A percentile compares a stretch with the other conserved stretches of the same genome.
Evolutionary conservation across 345 rosid genomes (phyloP).

Genomic region (Aethionema arabicum): DNA sequence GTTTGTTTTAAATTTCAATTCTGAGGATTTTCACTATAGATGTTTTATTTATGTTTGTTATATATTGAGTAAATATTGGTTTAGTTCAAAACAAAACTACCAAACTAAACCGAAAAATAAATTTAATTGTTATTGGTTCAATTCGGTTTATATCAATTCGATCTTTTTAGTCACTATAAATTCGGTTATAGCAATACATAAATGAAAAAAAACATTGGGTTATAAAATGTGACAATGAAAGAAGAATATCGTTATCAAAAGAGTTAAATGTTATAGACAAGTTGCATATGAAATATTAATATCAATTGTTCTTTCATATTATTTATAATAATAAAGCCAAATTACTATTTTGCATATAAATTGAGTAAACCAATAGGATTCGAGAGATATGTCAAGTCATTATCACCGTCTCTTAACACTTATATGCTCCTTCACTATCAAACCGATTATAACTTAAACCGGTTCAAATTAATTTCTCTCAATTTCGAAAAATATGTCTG

Average conservation of each 20-base stretch:
- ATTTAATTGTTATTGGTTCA: not conserved
- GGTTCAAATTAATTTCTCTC: not conserved
- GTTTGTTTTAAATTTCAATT: too few relatives aligned
- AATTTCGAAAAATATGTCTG: too few relatives aligned
- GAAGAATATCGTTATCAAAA: slow-evolving; percentile 33
- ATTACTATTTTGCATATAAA: slow-evolving; percentile 21
- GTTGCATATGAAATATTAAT: slow-evolving; percentile 31
- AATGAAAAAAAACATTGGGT: not conserved
- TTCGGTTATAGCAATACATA: too few relatives aligned
- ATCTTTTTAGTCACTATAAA: too few relatives aligned
- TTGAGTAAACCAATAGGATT: slow-evolving; percentile 30
- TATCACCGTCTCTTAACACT: slow-evolving; percentile 27
- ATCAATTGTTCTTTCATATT: slow-evolving; percentile 27
- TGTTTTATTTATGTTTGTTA: too few relatives aligned
- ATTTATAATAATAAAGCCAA: slow-evolving; percentile 25
- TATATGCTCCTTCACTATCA: slow-evolving; percentile 26
- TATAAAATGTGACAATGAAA: slow-evolving; percentile 8
- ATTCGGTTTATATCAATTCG: too few relatives aligned
- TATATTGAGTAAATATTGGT: too few relatives aligned
- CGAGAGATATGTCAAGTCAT: slow-evolving; percentile 24
- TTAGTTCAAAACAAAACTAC: not conserved
- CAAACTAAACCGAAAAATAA: not conserved
- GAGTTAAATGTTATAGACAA: slow-evolving; percentile 35
- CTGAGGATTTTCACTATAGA: too few relatives aligned
- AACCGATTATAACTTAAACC: slow-evolving; percentile 21